Evolutionary conservation across 345 rosid species (phyloP), one percentile per base, ranked within the genome.

Genomic region (Salix udensis): DNA sequence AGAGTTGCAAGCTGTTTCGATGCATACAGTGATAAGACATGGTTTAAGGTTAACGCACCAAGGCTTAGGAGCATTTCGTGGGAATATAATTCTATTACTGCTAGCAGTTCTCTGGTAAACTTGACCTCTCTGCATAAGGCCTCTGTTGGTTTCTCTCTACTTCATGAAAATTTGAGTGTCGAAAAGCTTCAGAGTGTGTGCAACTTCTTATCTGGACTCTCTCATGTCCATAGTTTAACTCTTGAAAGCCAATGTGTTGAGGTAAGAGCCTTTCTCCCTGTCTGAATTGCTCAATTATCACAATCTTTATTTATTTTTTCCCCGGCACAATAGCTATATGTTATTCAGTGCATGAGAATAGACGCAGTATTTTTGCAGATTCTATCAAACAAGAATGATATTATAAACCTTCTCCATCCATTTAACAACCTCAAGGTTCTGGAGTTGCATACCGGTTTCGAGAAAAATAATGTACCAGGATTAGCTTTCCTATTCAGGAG

Each of bases 201-300:
- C 13, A 79, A 79, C 76, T 88, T 92, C 71, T 80, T 90, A 80
- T 84, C 87, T 28, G 89, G 86, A 55, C 80, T 94, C 34, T 74
- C 86, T 21, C 78, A 82, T 76, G 88, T 81, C 39, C 81, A 70
- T 40, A 75, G 72, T 68, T 77, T 92, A 79, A 86, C 86, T 31
- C 89, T 94, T 40, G 88, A 86, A 73, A 83, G 79, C 80, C 89
- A 87, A 31, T 88, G 92, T 52, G 74, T 92, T 11, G 91, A 89
- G 98, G 98, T 92, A 87, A 15, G 13, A 46, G 15, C 50, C 16
- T 14, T 46, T 46, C 16, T 46, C 5, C 50, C 5, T 46, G 50
- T 15, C 50, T 46, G 50, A 46, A 46, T 13, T 46, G 50, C 16
- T 44, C 18, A 12, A 46, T 40, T 40, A 40, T 40, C 44, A 40